Evolutionary conservation across 2,329 filamentous ascomycete species (phyloP).

Genomic region (Penicillium aurantiogriseum): DNA sequence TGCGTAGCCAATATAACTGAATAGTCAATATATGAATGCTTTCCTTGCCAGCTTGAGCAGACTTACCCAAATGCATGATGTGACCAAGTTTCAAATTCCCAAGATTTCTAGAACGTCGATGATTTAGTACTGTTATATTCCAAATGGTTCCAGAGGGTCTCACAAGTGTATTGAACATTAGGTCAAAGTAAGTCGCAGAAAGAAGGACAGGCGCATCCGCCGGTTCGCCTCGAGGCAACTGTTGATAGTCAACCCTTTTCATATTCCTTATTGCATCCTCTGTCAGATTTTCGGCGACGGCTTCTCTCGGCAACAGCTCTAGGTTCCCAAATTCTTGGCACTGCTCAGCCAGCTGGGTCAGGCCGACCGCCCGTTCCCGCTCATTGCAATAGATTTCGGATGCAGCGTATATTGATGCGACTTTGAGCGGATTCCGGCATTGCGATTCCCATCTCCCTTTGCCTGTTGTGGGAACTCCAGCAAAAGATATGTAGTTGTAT

Average conservation of each 20-base stretch:
- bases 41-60: not conserved
- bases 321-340: slow-evolving; percentile 28
- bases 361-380: slow-evolving; percentile 22
- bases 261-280: slow-evolving; percentile 35
- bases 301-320: slow-evolving; percentile 28
- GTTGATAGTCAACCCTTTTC: slow-evolving; percentile 32
- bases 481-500: slow-evolving; percentile 34
- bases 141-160: slow-evolving; percentile 8
- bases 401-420: slow-evolving; percentile 39
- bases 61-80: slow-evolving; percentile 41
- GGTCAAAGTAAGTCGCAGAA: slow-evolving; percentile 29
- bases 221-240: slow-evolving; percentile 24
- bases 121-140: not conserved
- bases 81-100: slow-evolving; percentile 34
- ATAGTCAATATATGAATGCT: not conserved
- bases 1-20: slow-evolving; percentile 32
- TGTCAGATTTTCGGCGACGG: slow-evolving; percentile 34
- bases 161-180: slow-evolving; percentile 36
- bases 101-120: slow-evolving; percentile 27
- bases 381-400: slow-evolving; percentile 34
- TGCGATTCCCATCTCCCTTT: slow-evolving; percentile 23
- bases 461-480: slow-evolving; percentile 18
- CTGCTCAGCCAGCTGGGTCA: slow-evolving; percentile 20
- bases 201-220: slow-evolving; percentile 32
- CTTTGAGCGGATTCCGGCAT: slow-evolving; percentile 35